These are phyloP conservation scores for Diaporthe nobilis DNA, from an alignment of 2,329 filamentous ascomycete species.

Conservation along the genomic window DNA sequence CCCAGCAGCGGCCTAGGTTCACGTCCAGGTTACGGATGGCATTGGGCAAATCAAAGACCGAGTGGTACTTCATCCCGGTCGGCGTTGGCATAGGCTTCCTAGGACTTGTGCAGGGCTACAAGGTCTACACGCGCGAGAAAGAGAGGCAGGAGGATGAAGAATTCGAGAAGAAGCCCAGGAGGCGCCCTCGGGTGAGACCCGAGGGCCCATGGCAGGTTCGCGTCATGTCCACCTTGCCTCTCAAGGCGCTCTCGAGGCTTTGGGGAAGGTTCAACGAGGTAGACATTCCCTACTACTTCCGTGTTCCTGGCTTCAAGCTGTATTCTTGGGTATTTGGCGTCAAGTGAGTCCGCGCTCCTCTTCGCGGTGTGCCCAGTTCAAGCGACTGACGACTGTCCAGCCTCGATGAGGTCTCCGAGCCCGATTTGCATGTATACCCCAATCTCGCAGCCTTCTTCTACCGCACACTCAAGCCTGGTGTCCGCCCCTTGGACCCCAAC, in stretches of 20 bases:
- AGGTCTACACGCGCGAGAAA: slow-evolving; percentile 72
- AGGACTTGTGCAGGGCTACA: slow-evolving; percentile 87
- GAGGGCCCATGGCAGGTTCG: slow-evolving; percentile 94
- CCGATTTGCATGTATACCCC: slow-evolving; percentile 89
- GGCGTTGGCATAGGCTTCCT: slow-evolving; percentile 88
- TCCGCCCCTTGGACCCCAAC: slow-evolving; percentile 86
- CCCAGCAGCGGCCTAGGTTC: slow-evolving; percentile 64
- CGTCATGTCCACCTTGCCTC: slow-evolving; percentile 91
- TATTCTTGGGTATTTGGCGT: slow-evolving; percentile 95
- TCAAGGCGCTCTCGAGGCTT: slow-evolving; percentile 89
- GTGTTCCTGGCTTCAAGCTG: slow-evolving; percentile 90
- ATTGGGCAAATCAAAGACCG: slow-evolving; percentile 70
- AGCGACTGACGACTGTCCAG: slow-evolving; percentile 58
- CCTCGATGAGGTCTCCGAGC: slow-evolving; percentile 87
- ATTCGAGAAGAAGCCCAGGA: slow-evolving; percentile 61
- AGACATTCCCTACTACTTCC: slow-evolving; percentile 87
- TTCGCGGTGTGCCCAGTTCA: slow-evolving; percentile 22
- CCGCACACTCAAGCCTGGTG: slow-evolving; percentile 90
- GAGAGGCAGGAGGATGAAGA: slow-evolving; percentile 64
- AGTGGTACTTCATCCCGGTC: slow-evolving; percentile 93
- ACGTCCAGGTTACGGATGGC: slow-evolving; percentile 66
- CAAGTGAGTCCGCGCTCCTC: slow-evolving; percentile 61
- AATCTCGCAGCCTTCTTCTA: slow-evolving; percentile 99
- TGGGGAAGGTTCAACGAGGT: slow-evolving; percentile 96
- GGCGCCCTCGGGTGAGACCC: slow-evolving; percentile 76